Conservation (phyloP, 805 yeast species). For the Wickerhamiella australiensis region DNA sequence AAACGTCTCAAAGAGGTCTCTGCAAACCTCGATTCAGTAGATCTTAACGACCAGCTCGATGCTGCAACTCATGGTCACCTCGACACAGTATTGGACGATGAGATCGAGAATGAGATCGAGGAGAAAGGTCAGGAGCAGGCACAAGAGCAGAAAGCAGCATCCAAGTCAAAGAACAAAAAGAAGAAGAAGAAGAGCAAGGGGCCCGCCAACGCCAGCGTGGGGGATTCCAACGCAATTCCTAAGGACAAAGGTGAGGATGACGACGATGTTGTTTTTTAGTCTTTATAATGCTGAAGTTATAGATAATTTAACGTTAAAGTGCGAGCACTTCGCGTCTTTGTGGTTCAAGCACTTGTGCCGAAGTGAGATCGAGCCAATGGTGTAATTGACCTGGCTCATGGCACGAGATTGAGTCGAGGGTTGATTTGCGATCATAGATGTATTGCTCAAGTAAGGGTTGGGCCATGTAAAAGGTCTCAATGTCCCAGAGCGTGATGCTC, state of each 20-base stretch:
- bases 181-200: constrained; percentile 7
- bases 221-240: background rate
- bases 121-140: background rate
- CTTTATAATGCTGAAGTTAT: background rate
- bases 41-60: background rate
- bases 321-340: too few relatives aligned
- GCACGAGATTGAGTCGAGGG: too few relatives aligned
- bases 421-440: too few relatives aligned
- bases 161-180: constrained; percentile 1
- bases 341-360: too few relatives aligned
- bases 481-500: too few relatives aligned
- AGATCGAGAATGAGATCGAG: background rate
- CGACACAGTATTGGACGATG: background rate
- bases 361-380: too few relatives aligned
- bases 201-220: background rate
- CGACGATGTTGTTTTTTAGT: constrained; percentile 6
- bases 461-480: too few relatives aligned
- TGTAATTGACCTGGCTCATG: too few relatives aligned
- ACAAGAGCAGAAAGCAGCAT: background rate
- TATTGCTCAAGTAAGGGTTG: too few relatives aligned
- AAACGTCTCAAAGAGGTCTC: background rate
- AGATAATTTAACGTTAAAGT: background rate
- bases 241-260: constrained; percentile 1
- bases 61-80: background rate
- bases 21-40: background rate